Percentiles rank a stretch among this genome's conserved stretches.
Evolutionary conservation across 352 stramenopile species (phyloP).

Genomic region (Pythium biforme): DNA sequence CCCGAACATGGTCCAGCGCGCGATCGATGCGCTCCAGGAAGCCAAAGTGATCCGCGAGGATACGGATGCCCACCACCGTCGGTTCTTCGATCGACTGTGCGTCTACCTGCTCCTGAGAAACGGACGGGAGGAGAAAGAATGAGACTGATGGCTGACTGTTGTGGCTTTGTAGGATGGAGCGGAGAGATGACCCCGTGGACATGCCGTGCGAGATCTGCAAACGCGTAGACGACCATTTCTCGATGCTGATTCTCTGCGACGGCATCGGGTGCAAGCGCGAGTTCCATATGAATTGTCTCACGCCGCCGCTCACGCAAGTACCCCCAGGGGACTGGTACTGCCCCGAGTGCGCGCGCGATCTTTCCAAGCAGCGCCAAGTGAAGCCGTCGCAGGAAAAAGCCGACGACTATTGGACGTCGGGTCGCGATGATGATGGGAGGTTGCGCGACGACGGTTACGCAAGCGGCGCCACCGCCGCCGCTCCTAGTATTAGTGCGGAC

Average conservation of each 20-base stretch:
- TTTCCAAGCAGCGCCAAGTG: conserved; percentile 29
- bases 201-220: conserved; percentile 84
- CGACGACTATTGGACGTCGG: conserved; percentile 4
- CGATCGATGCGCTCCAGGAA: conserved; percentile 58
- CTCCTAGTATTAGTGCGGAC: background rate
- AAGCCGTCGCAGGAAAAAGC: conserved; percentile 25
- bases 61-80: conserved; percentile 46
- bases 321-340: conserved; percentile 80
- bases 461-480: background rate
- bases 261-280: conserved; percentile 77
- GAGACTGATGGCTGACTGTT: background rate
- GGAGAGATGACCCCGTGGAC: conserved; percentile 60
- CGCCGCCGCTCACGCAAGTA: conserved; percentile 55
- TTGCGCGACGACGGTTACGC: conserved; percentile 12
- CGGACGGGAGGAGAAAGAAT: background rate
- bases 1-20: conserved; percentile 51
- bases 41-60: conserved; percentile 64
- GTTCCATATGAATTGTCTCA: conserved; percentile 87
- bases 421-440: conserved; percentile 13
- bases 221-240: conserved; percentile 78
- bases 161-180: conserved; percentile 53
- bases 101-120: conserved; percentile 17
- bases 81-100: conserved; percentile 84
- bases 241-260: conserved; percentile 82
- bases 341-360: conserved; percentile 55